These are phyloP conservation scores for Pythium myriotylum DNA, from an alignment of 352 stramenopile species.

Conservation along the genomic window DNA sequence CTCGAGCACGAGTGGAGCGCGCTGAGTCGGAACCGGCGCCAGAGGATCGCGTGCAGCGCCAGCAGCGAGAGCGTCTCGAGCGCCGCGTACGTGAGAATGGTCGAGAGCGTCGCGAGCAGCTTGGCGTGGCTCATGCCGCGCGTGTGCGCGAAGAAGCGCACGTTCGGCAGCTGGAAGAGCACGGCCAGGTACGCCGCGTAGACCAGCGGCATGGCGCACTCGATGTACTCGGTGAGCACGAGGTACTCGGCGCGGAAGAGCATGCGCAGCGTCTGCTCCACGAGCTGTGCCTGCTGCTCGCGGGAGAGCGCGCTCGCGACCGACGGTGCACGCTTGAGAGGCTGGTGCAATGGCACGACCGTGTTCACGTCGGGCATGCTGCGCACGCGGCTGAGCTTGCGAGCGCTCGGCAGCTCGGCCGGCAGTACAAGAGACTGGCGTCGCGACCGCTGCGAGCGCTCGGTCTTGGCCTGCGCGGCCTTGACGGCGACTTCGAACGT, in stretches of 20 bases:
- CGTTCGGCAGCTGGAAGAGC: conserved; percentile 30
- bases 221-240: conserved; percentile 34
- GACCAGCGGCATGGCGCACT: conserved; percentile 31
- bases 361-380: too few relatives aligned
- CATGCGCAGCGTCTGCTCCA: conserved; percentile 8
- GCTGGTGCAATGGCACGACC: too few relatives aligned
- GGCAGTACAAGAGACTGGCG: too few relatives aligned
- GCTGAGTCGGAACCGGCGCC: conserved; percentile 1
- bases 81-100: too few relatives aligned
- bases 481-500: not conserved
- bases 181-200: conserved; percentile 31
- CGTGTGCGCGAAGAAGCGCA: conserved; percentile 7
- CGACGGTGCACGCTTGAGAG: not conserved
- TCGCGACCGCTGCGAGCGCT: too few relatives aligned
- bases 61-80: conserved; percentile 2
- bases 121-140: not conserved
- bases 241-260: conserved; percentile 38
- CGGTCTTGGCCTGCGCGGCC: too few relatives aligned
- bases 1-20: conserved; percentile 16
- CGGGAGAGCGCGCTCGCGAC: not conserved
- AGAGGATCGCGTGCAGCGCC: conserved; percentile 5
- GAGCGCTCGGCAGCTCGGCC: too few relatives aligned
- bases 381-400: too few relatives aligned
- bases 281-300: conserved; percentile 2
- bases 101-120: not conserved